These are phyloP conservation scores for Podaxis pistillaris DNA, from an alignment of 768 basidiomycete genomes.

Conservation along the genomic window DNA sequence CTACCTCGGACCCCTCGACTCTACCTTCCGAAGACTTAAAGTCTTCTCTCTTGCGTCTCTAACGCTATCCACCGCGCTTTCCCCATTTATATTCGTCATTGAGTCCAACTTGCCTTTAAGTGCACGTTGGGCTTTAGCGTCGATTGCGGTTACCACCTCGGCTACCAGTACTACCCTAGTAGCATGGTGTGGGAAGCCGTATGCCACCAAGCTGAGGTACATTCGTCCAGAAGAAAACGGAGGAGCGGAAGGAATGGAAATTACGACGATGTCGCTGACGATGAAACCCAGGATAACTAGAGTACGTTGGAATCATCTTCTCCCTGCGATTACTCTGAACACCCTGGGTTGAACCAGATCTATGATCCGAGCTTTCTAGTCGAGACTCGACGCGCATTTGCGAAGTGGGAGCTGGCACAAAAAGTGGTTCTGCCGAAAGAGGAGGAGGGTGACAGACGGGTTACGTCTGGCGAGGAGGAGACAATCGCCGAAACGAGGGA, in stretches of 20 bases:
- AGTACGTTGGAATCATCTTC: slow-evolving; percentile 30
- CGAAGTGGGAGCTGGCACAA: slow-evolving; percentile 76
- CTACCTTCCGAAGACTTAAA: slow-evolving; percentile 77
- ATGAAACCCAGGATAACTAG: slow-evolving; percentile 63
- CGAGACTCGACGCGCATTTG: slow-evolving; percentile 65
- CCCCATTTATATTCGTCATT: slow-evolving; percentile 81
- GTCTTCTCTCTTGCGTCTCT: slow-evolving; percentile 82
- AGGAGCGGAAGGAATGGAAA: slow-evolving; percentile 56
- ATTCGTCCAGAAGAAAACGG: slow-evolving; percentile 42
- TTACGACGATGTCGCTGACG: slow-evolving; percentile 64
- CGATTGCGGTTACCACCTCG: slow-evolving; percentile 70
- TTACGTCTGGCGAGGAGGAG: slow-evolving; percentile 56
- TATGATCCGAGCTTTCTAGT: slow-evolving; percentile 75
- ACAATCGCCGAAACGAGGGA: slow-evolving; percentile 78
- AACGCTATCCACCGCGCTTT: slow-evolving; percentile 59
- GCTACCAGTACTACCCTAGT: slow-evolving; percentile 74
- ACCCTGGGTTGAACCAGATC: slow-evolving; percentile 31
- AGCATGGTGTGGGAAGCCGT: slow-evolving; percentile 67
- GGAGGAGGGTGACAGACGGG: slow-evolving; percentile 27
- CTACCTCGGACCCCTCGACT: slow-evolving; percentile 73
- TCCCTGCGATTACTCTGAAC: not conserved
- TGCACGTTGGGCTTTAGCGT: slow-evolving; percentile 66
- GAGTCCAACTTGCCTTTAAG: slow-evolving; percentile 72
- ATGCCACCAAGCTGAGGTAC: slow-evolving; percentile 63
- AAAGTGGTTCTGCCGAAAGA: slow-evolving; percentile 44